Percentiles rank a stretch among this genome's conserved stretches.
Conservation (phyloP, 139 green algal species). For the Chara braunii region DNA sequence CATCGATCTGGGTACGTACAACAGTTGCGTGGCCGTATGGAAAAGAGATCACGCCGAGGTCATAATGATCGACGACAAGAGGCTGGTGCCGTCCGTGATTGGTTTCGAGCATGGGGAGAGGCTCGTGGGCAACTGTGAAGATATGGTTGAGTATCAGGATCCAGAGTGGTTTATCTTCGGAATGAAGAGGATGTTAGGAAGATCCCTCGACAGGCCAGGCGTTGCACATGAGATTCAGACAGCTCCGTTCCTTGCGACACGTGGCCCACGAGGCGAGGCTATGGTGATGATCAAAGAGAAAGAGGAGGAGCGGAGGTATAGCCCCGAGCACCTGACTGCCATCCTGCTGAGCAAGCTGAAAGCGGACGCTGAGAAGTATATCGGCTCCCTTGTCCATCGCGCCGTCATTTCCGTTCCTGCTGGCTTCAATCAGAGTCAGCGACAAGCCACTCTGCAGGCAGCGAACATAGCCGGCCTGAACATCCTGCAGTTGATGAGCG, state of each 20-base stretch:
- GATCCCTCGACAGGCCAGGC: no score
- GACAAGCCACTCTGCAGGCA: conserved; percentile 47
- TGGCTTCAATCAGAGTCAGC: conserved; percentile 64
- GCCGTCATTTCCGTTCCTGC: conserved; percentile 80
- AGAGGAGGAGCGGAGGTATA: conserved; percentile 48
- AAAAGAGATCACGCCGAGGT: no score
- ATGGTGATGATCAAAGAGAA: conserved; percentile 72
- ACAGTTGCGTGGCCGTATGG: no score
- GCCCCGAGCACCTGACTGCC: conserved; percentile 67
- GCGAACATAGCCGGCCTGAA: conserved; percentile 71
- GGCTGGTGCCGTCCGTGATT: no score
- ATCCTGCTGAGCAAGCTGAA: conserved; percentile 85
- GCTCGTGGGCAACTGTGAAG: no score
- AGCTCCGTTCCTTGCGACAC: conserved; percentile 64
- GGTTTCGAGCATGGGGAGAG: no score
- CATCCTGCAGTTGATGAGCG: conserved; percentile 87
- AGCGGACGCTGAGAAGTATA: conserved; percentile 76
- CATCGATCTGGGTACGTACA: no score
- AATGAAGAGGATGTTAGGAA: no score
- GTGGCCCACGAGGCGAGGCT: conserved; percentile 64
- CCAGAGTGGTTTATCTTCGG: no score
- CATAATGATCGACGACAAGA: no score
- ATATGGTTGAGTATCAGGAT: no score
- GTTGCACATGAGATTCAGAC: no score
- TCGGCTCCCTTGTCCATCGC: conserved; percentile 71